Conservation (phyloP, 2,329 filamentous ascomycete species). For the Esteya vermicola region DNA sequence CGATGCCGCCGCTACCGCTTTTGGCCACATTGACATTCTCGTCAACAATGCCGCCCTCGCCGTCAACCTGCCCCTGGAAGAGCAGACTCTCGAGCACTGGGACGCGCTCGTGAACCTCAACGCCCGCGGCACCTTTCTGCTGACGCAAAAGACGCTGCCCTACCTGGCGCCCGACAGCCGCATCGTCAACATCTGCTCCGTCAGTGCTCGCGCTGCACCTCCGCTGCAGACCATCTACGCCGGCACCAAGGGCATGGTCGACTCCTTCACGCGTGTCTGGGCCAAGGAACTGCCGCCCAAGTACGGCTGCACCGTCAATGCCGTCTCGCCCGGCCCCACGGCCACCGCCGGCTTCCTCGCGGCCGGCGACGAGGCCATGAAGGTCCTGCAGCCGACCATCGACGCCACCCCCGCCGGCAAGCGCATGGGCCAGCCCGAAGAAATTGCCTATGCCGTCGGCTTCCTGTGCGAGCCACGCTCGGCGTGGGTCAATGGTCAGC, state of each 20-base stretch:
- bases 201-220: slow-evolving; percentile 26
- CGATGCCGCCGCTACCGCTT: slow-evolving; percentile 16
- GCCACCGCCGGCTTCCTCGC: slow-evolving; percentile 22
- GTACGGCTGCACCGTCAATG: slow-evolving; percentile 44
- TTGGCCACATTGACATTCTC: slow-evolving; percentile 6
- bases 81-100: slow-evolving; percentile 34
- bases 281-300: slow-evolving; percentile 40
- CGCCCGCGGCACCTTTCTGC: slow-evolving; percentile 36
- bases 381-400: slow-evolving; percentile 24
- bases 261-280: slow-evolving; percentile 44
- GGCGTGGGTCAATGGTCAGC: slow-evolving; percentile 30
- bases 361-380: slow-evolving; percentile 22
- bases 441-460: slow-evolving; percentile 31
- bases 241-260: slow-evolving; percentile 32
- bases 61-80: slow-evolving; percentile 19
- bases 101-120: slow-evolving; percentile 42
- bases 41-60: slow-evolving; percentile 15
- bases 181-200: slow-evolving; percentile 45
- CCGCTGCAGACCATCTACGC: slow-evolving; percentile 8
- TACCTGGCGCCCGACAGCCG: slow-evolving; percentile 26
- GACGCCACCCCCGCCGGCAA: slow-evolving; percentile 26
- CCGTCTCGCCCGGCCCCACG: slow-evolving; percentile 44
- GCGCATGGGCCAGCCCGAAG: slow-evolving; percentile 26
- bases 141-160: slow-evolving; percentile 38
- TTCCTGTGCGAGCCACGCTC: slow-evolving; percentile 28